Evolutionary conservation across 2,329 filamentous ascomycete species (phyloP).

Genomic region (Arthroderma uncinatum): DNA sequence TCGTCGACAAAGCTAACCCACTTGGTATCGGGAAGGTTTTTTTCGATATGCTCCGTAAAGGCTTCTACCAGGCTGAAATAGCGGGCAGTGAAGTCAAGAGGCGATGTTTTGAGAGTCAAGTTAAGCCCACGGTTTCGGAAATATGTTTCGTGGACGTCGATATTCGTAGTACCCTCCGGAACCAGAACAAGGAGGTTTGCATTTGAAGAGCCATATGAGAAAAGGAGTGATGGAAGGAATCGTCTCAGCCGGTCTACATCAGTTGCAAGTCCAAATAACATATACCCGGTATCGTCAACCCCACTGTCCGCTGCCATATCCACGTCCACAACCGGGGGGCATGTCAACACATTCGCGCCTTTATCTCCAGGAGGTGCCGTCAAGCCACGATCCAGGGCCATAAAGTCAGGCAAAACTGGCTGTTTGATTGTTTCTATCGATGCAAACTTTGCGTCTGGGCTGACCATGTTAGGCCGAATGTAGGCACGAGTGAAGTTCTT

Average conservation of each 20-base stretch:
- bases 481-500: conserved; percentile 37
- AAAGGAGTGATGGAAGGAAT: conserved; percentile 31
- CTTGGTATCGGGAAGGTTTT: conserved; percentile 29
- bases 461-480: conserved; percentile 30
- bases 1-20: conserved; percentile 37
- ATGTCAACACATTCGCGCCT: conserved; percentile 26
- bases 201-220: conserved; percentile 34
- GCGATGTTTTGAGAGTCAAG: conserved; percentile 30
- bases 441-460: conserved; percentile 28
- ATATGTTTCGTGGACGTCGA: conserved; percentile 31
- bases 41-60: conserved; percentile 30
- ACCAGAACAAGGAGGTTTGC: conserved; percentile 33
- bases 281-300: conserved; percentile 31
- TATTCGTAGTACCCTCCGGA: conserved; percentile 31
- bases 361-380: conserved; percentile 21
- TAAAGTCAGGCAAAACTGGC: conserved; percentile 30
- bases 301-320: conserved; percentile 31
- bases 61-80: conserved; percentile 35
- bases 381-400: conserved; percentile 31
- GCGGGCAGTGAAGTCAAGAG: conserved; percentile 33
- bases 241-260: conserved; percentile 34
- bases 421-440: conserved; percentile 30
- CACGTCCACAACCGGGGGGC: conserved; percentile 31
- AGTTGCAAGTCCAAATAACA: conserved; percentile 34
- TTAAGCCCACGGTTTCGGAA: conserved; percentile 35